Evolutionary conservation across 352 stramenopile genomes (phyloP).

Genomic region (Phytophthora constricta): DNA sequence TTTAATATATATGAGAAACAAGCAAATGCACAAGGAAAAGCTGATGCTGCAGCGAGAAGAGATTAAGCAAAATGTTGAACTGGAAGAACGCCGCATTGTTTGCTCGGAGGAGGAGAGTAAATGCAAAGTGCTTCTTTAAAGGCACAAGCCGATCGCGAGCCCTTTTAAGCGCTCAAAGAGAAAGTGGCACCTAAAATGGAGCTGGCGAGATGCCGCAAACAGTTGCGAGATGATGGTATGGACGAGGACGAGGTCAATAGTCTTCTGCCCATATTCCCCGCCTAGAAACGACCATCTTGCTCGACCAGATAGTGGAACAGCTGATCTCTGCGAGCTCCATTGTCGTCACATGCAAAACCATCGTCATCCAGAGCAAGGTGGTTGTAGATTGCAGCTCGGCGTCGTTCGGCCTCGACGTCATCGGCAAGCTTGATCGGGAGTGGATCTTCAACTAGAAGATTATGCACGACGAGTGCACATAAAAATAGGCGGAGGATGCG

Average conservation of each 20-base stretch:
- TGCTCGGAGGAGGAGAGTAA: constrained; percentile 19
- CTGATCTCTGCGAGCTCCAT: not conserved
- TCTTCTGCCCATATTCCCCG: constrained; percentile 3
- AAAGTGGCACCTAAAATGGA: constrained; percentile 17
- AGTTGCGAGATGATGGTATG: constrained; percentile 19
- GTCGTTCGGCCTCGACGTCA: constrained; percentile 5
- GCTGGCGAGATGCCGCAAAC: constrained; percentile 15
- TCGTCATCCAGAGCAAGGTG: too few relatives aligned
- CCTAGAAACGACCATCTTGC: constrained; percentile 21
- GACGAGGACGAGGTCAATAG: constrained; percentile 22
- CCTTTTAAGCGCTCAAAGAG: too few relatives aligned
- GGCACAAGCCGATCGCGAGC: constrained; percentile 8
- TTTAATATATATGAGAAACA: too few relatives aligned
- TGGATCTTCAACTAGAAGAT: constrained; percentile 30
- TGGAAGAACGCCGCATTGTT: constrained; percentile 9
- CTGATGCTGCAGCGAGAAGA: constrained; percentile 4
- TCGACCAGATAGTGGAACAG: too few relatives aligned
- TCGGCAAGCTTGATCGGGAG: constrained; percentile 17
- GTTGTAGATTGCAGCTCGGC: too few relatives aligned
- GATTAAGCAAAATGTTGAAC: not conserved
- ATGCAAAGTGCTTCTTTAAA: constrained; percentile 9
- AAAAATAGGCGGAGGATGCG: constrained; percentile 20
- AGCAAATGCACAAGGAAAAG: constrained; percentile 13
- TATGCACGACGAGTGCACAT: constrained; percentile 23
- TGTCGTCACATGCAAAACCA: not conserved